These are phyloP conservation scores for Thraustotheca clavata DNA, from an alignment of 352 stramenopile species.

Conservation along the genomic window DNA sequence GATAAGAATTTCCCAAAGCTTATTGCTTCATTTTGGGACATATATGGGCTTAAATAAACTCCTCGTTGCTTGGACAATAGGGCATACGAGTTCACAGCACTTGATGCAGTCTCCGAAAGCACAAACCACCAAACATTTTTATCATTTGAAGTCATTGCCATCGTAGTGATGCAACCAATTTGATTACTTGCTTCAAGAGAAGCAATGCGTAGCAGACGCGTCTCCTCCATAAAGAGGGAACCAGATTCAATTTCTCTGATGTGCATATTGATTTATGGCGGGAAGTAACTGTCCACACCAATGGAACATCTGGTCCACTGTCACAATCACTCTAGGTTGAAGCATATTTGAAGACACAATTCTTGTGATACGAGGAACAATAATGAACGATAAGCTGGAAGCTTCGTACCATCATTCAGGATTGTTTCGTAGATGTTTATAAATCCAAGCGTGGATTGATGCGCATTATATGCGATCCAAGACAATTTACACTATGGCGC, in stretches of 20 bases:
- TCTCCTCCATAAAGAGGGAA: not conserved
- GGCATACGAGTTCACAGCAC: not conserved
- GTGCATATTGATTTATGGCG: not conserved
- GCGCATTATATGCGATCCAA: too few species aligned
- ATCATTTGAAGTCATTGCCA: not conserved
- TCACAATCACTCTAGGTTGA: too few species aligned
- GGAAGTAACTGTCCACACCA: too few species aligned
- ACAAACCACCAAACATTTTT: not conserved
- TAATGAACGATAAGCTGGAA: too few species aligned
- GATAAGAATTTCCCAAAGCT: not conserved
- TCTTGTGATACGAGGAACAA: too few species aligned
- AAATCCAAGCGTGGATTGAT: too few species aligned
- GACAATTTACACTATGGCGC: too few species aligned
- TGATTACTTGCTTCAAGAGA: constrained; percentile 1
- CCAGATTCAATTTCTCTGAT: not conserved
- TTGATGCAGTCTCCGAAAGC: not conserved
- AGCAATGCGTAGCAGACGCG: not conserved
- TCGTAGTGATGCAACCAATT: not conserved
- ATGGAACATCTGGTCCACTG: too few species aligned
- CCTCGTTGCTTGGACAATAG: not conserved
- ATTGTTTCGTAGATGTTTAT: too few species aligned
- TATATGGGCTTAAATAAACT: not conserved
- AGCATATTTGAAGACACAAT: too few species aligned
- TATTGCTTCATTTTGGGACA: not conserved
- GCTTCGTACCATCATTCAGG: too few species aligned